Evolutionary conservation across 345 rosid genomes (phyloP).

Genomic region (Eucalyptus lansdowneana): DNA sequence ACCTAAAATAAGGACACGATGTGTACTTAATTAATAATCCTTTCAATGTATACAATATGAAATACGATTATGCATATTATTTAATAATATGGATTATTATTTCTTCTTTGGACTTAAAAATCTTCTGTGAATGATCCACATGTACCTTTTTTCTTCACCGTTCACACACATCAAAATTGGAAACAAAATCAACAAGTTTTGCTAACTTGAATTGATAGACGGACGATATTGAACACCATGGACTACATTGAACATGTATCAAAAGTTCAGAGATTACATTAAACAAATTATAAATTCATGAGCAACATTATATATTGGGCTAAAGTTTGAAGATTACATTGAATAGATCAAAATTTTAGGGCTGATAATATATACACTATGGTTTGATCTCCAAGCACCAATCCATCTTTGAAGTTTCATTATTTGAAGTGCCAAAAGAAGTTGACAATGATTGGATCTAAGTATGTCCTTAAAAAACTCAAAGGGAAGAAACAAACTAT

Average conservation of each 20-base stretch:
- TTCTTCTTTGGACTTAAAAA: neutral
- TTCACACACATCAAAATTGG: neutral
- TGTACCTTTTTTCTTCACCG: accelerated
- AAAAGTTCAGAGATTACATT: accelerated
- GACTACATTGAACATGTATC: accelerated
- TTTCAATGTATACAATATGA: neutral
- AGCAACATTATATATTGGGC: accelerated
- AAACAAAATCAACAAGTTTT: neutral
- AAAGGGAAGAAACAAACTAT: too few species aligned
- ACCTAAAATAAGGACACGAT: neutral
- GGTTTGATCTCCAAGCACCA: too few species aligned
- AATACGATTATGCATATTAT: neutral
- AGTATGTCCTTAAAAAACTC: too few species aligned
- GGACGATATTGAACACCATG: neutral
- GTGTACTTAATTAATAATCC: neutral
- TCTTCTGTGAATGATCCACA: neutral
- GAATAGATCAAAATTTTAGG: too few species aligned
- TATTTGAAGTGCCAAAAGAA: neutral
- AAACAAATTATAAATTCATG: neutral
- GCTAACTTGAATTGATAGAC: too few species aligned
- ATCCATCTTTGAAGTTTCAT: neutral
- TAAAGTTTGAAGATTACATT: neutral
- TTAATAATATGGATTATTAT: neutral
- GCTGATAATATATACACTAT: too few species aligned
- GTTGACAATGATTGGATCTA: neutral